Conservation (phyloP, 2,329 filamentous ascomycete genomes). For the Sporothrix curviconia region DNA sequence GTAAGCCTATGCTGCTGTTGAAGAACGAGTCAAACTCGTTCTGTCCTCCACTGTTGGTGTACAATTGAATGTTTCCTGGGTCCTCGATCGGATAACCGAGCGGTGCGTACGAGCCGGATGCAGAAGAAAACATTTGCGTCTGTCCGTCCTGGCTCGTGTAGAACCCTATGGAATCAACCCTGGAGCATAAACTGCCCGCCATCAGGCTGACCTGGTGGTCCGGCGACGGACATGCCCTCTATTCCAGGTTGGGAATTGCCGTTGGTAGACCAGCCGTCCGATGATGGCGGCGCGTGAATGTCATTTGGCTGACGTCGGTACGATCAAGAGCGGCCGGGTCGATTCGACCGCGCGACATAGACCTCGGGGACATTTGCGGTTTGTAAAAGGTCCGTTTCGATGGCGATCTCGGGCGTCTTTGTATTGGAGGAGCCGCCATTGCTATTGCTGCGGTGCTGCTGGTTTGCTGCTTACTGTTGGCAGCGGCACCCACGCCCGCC, state of each 20-base stretch:
- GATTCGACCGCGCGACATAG: constrained; percentile 36
- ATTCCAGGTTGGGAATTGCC: background rate
- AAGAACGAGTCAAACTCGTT: background rate
- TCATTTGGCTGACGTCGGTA: constrained; percentile 35
- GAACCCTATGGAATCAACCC: background rate
- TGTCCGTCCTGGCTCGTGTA: background rate
- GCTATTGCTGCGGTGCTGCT: constrained; percentile 8
- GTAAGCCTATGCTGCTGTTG: background rate
- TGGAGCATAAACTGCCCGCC: constrained; percentile 9
- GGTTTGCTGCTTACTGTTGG: background rate
- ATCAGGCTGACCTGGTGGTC: background rate
- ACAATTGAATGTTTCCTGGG: constrained; percentile 1
- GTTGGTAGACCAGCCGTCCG: constrained; percentile 4
- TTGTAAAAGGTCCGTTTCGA: constrained; percentile 27
- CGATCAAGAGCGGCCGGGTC: constrained; percentile 43
- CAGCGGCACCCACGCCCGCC: background rate
- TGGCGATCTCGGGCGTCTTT: constrained; percentile 28
- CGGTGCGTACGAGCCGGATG: background rate
- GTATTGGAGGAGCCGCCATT: background rate
- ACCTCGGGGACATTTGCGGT: constrained; percentile 29
- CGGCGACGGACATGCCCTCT: background rate
- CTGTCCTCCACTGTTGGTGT: background rate
- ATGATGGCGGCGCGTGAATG: constrained; percentile 4
- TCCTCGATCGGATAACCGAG: constrained; percentile 1
- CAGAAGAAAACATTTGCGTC: constrained; percentile 1